phyloP scores from a whole-genome alignment of 2,329 filamentous ascomycete species.

The Aspergillus neotritici region DNA sequence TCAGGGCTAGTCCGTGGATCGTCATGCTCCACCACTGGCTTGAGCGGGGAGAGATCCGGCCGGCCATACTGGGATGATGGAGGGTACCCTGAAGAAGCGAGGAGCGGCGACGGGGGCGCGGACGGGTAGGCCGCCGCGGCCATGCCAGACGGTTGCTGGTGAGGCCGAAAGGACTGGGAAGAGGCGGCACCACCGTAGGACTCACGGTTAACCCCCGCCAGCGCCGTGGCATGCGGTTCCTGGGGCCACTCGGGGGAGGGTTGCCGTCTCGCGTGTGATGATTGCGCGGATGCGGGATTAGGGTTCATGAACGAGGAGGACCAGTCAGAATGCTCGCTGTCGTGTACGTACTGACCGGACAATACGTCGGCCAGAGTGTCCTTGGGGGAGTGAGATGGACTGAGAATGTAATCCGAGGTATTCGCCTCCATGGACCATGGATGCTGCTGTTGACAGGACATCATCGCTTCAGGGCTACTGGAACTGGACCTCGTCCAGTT shows the following conservation, averaged over 20 bases:
- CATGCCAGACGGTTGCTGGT: slow-evolving; percentile 4
- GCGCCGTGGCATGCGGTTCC: slow-evolving; percentile 2
- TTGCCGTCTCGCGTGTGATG: slow-evolving; percentile 8
- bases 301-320: slow-evolving; percentile 9
- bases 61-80: slow-evolving; percentile 10
- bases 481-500: slow-evolving; percentile 23
- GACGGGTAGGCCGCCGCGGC: slow-evolving; percentile 2
- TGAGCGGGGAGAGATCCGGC: slow-evolving; percentile 8
- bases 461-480: slow-evolving; percentile 14
- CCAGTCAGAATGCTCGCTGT: slow-evolving; percentile 9
- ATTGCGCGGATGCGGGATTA: slow-evolving; percentile 10
- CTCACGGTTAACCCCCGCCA: background rate
- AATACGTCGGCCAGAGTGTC: slow-evolving; percentile 5
- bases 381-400: slow-evolving; percentile 9
- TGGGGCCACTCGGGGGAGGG: slow-evolving; percentile 11
- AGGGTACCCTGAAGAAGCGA: slow-evolving; percentile 20
- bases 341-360: slow-evolving; percentile 9
- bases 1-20: slow-evolving; percentile 20
- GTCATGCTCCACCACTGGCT: slow-evolving; percentile 11
- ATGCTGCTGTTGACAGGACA: slow-evolving; percentile 10
- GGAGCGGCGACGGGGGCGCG: slow-evolving; percentile 17
- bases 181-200: slow-evolving; percentile 8
- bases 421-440: slow-evolving; percentile 8
- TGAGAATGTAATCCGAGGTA: slow-evolving; percentile 10
- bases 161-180: slow-evolving; percentile 5